phyloP scores from a whole-genome alignment of 2,329 filamentous ascomycete species.

The Erysiphe pulchra region DNA sequence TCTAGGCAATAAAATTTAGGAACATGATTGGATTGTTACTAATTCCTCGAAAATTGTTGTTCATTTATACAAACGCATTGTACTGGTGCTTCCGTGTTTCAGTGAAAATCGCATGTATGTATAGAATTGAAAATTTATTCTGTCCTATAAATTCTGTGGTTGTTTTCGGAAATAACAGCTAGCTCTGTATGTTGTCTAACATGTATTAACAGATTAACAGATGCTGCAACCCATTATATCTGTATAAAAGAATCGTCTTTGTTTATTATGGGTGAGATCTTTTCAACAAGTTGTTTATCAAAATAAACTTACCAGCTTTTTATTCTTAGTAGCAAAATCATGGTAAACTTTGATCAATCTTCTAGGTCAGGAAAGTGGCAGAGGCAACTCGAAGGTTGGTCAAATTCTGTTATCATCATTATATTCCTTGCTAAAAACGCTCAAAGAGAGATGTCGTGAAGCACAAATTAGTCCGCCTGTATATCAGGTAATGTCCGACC shows the following conservation, averaged over 20 bases:
- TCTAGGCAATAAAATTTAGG: not conserved
- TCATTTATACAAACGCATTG: not conserved
- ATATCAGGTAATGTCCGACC: slow-evolving; percentile 50
- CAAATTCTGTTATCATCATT: not conserved
- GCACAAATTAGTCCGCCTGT: slow-evolving; percentile 26
- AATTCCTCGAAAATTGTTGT: not conserved
- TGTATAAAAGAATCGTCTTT: not conserved
- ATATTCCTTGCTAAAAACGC: slow-evolving; percentile 5
- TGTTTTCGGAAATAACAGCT: not conserved
- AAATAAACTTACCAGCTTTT: not conserved
- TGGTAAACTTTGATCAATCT: not conserved
- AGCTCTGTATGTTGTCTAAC: not conserved
- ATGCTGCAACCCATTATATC: not conserved
- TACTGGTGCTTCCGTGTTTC: not conserved
- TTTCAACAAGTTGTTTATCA: not conserved
- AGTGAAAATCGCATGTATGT: not conserved
- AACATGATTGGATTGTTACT: not conserved
- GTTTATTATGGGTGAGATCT: not conserved
- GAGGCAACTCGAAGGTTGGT: not conserved
- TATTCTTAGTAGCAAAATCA: not conserved
- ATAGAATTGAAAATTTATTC: not conserved
- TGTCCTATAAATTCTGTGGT: not conserved
- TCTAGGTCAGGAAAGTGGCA: not conserved
- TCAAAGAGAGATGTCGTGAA: slow-evolving; percentile 29
- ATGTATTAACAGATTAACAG: not conserved